These are phyloP conservation scores for Erodium maritimum DNA, from an alignment of 345 rosid genomes.

Conservation along the genomic window DNA sequence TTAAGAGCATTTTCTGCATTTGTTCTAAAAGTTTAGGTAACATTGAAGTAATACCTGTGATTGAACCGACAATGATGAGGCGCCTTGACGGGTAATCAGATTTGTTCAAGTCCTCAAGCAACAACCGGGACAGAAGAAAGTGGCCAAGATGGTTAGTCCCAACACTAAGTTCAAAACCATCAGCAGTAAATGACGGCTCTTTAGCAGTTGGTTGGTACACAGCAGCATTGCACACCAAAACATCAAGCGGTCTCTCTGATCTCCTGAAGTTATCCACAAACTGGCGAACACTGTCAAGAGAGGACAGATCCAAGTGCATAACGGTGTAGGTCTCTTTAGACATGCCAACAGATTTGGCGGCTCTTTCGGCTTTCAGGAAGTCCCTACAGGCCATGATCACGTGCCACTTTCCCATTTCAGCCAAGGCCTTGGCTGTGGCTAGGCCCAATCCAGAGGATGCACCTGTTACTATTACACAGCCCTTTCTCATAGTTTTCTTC, in stretches of 20 bases:
- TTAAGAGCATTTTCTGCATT: too few species aligned
- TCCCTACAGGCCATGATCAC: constrained; percentile 89
- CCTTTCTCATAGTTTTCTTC: constrained; percentile 74
- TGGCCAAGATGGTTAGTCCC: constrained; percentile 97
- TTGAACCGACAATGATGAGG: constrained; percentile 88
- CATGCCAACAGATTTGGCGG: constrained; percentile 77
- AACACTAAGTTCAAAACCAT: constrained; percentile 91
- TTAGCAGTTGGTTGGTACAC: constrained; percentile 84
- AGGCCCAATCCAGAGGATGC: constrained; percentile 82
- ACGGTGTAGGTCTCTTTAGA: constrained; percentile 69
- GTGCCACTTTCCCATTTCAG: constrained; percentile 83
- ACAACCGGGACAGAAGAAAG: constrained; percentile 67
- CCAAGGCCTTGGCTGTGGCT: constrained; percentile 77
- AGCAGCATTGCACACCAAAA: constrained; percentile 88
- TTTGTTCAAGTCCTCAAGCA: constrained; percentile 66
- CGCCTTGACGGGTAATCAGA: constrained; percentile 85
- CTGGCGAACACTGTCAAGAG: constrained; percentile 81
- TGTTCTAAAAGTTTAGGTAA: too few species aligned
- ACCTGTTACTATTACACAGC: constrained; percentile 62
- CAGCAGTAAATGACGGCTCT: constrained; percentile 86
- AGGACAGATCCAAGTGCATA: constrained; percentile 92
- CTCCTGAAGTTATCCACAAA: constrained; percentile 57
- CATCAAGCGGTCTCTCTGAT: constrained; percentile 67
- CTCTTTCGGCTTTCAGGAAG: constrained; percentile 84
- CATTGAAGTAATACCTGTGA: constrained; percentile 46